phyloP scores from a whole-genome alignment of 441 rosid species.

The Capsella rubella region DNA sequence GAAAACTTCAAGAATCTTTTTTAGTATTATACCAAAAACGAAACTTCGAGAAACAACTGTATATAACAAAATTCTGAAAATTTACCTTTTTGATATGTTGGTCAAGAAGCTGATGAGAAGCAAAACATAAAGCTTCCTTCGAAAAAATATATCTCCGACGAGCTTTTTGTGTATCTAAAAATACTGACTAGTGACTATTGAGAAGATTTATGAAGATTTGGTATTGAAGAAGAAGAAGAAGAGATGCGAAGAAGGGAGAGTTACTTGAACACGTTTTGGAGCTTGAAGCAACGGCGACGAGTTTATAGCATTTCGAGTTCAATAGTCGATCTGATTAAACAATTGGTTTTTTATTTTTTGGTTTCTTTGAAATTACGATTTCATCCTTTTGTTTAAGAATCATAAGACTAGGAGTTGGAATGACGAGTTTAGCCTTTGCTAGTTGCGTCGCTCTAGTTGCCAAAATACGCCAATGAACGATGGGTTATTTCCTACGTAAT shows the following conservation, averaged over 20 bases:
- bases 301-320: slow-evolving; percentile 39
- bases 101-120: too few species aligned
- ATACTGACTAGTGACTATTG: background rate
- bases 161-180: background rate
- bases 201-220: background rate
- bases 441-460: background rate
- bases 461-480: background rate
- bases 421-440: background rate
- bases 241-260: slow-evolving; percentile 19
- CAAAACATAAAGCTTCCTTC: background rate
- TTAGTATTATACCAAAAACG: too few species aligned
- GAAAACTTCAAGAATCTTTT: slow-evolving; percentile 9
- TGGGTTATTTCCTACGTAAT: background rate
- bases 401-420: background rate
- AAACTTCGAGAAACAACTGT: background rate
- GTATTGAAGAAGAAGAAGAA: slow-evolving; percentile 7
- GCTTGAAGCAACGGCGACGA: slow-evolving; percentile 42
- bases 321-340: slow-evolving; percentile 12
- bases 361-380: slow-evolving; percentile 22
- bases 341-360: background rate
- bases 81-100: slow-evolving; percentile 16
- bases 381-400: background rate
- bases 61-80: background rate
- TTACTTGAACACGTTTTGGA: slow-evolving; percentile 26
- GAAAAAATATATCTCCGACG: background rate